Evolutionary conservation across 192 early-diverging fungal genomes (phyloP), one percentile per base, ranked within the genome.

Genomic region (Rhizoclosmatium globosum): DNA sequence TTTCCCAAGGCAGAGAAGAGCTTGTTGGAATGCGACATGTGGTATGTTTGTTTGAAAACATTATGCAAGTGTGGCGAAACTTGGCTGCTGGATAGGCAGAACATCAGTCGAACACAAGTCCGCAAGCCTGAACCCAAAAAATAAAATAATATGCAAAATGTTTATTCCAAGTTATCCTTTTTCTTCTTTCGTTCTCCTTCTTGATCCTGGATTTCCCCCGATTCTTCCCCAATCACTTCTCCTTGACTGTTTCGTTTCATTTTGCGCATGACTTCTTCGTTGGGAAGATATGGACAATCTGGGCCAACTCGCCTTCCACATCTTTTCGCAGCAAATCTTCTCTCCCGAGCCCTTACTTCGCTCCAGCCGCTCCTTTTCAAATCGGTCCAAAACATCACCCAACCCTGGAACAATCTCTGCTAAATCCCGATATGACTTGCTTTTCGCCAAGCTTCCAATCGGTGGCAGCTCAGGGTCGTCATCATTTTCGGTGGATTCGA

Each of bases 281-380:
- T 76, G 3, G 74, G 74, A 23, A 76, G 46, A 50, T 76, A 76
- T 47, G 74, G 74, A 41, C 74, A 76, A 13, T 76, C 85, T 1
- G 85, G 76, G n/a, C 80, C 82, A 83, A 67, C 59, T 75, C 82
- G 1, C 65, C 76, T 15, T 71, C 41, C 68, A 81, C 31, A 11
- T 77, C 65, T 67, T 73, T 69, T 56, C 47, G n/a, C 74, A 68
- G 19, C 70, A 61, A 76, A 60, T 72, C 76, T 41, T 15, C 15
- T 57, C 76, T 67, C 53, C 48, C 71, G 53, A 83, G 46, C 65
- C n/a, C 67, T 46, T 66, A 31, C 81, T 74, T 64, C 53, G 21
- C 68, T 76, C 59, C 48, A 44, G 31, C 9, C 85, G 64, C 38
- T 67, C 73, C 19, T 46, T 15, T 13, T 84, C 62, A n/a, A 46